Evolutionary conservation across 1,139 yeast species (phyloP).

Genomic region (Diutina rugosa): DNA sequence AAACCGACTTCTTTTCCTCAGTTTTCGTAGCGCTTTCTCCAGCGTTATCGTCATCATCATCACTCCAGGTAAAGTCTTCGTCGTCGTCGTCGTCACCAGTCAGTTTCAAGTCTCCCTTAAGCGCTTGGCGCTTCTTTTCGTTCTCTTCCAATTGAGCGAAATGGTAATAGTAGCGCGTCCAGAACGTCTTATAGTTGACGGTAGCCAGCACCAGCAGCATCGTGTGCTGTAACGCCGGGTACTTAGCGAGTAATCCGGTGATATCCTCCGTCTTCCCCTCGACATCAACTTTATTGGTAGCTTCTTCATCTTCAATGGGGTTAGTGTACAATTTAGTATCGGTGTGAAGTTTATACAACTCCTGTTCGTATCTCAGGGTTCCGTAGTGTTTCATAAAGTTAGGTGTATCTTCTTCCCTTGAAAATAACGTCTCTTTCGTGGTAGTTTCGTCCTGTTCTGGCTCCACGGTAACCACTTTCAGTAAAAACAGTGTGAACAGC

Average conservation of each 20-base stretch:
- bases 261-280: conserved; percentile 43
- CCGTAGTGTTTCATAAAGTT: conserved; percentile 20
- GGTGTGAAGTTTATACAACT: conserved; percentile 29
- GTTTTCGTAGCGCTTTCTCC: conserved; percentile 19
- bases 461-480: conserved; percentile 35
- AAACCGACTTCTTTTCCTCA: not conserved
- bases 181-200: conserved; percentile 49
- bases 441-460: conserved; percentile 7
- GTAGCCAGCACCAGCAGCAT: conserved; percentile 62
- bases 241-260: conserved; percentile 29
- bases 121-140: conserved; percentile 53
- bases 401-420: conserved; percentile 10
- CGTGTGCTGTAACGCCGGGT: conserved; percentile 41
- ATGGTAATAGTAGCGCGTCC: conserved; percentile 61
- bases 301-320: conserved; percentile 6
- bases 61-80: conserved; percentile 10
- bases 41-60: conserved; percentile 25
- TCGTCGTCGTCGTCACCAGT: conserved; percentile 2
- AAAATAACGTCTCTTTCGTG: conserved; percentile 12
- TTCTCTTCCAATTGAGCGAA: conserved; percentile 42
- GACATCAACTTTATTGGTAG: conserved; percentile 21
- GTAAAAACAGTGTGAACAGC: conserved; percentile 45
- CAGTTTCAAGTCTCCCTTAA: conserved; percentile 14
- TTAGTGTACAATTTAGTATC: conserved; percentile 9
- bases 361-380: conserved; percentile 26